phyloP scores from a whole-genome alignment of 441 rosid genomes.

The Syzygium syzygioides region DNA sequence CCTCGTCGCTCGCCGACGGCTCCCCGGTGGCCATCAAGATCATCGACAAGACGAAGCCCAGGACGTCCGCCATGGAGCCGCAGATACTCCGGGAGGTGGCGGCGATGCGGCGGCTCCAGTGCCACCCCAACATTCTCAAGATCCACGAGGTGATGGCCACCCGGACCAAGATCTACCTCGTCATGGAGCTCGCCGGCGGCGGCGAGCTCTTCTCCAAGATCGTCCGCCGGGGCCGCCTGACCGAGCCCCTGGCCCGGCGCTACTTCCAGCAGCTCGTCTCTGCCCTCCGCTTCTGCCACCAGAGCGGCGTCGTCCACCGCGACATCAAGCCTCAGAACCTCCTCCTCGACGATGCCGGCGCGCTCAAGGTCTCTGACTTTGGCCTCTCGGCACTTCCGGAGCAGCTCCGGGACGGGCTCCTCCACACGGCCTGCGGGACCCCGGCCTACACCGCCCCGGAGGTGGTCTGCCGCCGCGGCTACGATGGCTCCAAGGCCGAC shows the following conservation, averaged over 20 bases:
- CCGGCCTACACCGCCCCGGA: constrained; percentile 88
- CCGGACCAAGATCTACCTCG: constrained; percentile 67
- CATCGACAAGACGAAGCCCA: constrained; percentile 39
- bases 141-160: constrained; percentile 94
- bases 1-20: constrained; percentile 28
- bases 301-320: constrained; percentile 74
- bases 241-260: constrained; percentile 47
- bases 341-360: constrained; percentile 49
- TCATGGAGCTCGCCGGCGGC: constrained; percentile 73
- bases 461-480: constrained; percentile 48
- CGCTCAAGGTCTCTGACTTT: constrained; percentile 70
- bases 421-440: constrained; percentile 81
- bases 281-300: constrained; percentile 74
- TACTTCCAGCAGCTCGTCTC: constrained; percentile 75
- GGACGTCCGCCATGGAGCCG: constrained; percentile 52
- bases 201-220: constrained; percentile 64
- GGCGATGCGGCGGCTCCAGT: constrained; percentile 74
- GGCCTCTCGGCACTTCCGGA: constrained; percentile 71
- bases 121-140: constrained; percentile 68
- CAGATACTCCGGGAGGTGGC: constrained; percentile 63
- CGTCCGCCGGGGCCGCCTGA: constrained; percentile 37
- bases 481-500: constrained; percentile 75
- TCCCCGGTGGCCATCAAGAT: constrained; percentile 41
- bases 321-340: constrained; percentile 86
- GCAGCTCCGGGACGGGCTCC: constrained; percentile 37